These are phyloP conservation scores for Candida glucosophila DNA, from an alignment of 1,139 yeast species.

Conservation along the genomic window DNA sequence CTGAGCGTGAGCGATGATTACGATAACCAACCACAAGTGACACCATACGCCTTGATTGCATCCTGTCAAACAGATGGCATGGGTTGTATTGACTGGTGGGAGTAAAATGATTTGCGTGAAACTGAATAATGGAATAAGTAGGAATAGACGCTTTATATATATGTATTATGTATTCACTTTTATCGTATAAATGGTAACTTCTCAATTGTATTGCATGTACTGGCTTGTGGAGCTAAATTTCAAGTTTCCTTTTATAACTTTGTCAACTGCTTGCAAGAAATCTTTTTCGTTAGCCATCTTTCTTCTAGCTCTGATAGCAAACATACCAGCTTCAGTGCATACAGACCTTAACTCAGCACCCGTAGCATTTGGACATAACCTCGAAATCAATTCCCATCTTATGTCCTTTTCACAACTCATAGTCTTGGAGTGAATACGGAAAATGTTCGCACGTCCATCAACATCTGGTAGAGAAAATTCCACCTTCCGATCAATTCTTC, in stretches of 20 bases:
- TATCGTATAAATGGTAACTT: conserved; percentile 1
- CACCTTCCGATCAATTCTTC: conserved; percentile 95
- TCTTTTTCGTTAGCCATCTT: conserved; percentile 98
- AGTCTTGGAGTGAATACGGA: conserved; percentile 92
- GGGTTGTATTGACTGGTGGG: conserved; percentile 98
- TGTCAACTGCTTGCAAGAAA: conserved; percentile 93
- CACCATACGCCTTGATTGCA: conserved; percentile 81
- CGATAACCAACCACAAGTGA: conserved; percentile 41
- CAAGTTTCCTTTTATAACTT: conserved; percentile 96
- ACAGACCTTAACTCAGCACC: conserved; percentile 97
- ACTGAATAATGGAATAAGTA: not conserved
- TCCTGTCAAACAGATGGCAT: conserved; percentile 93
- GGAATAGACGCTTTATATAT: not conserved
- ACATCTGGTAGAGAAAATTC: conserved; percentile 93
- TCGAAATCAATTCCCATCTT: conserved; percentile 95
- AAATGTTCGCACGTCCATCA: conserved; percentile 95
- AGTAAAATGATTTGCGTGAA: too few relatives aligned
- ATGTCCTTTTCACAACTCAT: conserved; percentile 97
- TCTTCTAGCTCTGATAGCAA: conserved; percentile 95
- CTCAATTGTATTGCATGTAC: conserved; percentile 90
- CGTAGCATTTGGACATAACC: conserved; percentile 95
- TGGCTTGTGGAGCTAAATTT: conserved; percentile 95
- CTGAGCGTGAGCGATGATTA: too few relatives aligned
- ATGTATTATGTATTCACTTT: not conserved
- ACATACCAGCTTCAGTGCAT: conserved; percentile 98